Percentiles rank a stretch among this genome's conserved stretches.
Conservation (phyloP, 495 filamentous ascomycete genomes). For the Penicillium bovifimosum region DNA sequence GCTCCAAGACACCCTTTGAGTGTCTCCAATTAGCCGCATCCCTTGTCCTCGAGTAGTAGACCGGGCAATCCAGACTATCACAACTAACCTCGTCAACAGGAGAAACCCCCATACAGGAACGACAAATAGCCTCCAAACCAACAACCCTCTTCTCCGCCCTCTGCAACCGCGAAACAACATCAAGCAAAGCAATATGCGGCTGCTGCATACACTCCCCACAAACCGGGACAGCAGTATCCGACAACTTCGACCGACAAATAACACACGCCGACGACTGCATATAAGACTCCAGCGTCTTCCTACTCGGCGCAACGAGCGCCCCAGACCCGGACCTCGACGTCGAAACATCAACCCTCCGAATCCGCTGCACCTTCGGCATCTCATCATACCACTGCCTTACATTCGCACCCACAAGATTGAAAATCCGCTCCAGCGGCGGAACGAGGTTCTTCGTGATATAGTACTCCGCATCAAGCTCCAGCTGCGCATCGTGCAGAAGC, state of each 20-base stretch:
- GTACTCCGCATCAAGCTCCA: constrained; percentile 92
- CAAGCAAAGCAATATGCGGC: constrained; percentile 52
- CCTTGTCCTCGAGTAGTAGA: constrained; percentile 82
- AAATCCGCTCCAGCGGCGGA: constrained; percentile 90
- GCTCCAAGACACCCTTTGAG: constrained; percentile 50
- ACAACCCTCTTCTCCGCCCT: constrained; percentile 56
- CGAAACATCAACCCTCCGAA: constrained; percentile 49
- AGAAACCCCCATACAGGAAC: constrained; percentile 69
- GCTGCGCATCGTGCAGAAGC: constrained; percentile 66
- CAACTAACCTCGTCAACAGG: constrained; percentile 73
- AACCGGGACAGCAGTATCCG: constrained; percentile 44
- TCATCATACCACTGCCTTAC: constrained; percentile 91
- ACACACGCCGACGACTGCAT: constrained; percentile 74
- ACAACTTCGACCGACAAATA: constrained; percentile 65
- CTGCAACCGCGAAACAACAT: constrained; percentile 55
- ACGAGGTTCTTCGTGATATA: constrained; percentile 96
- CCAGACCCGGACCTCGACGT: background rate
- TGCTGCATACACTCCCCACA: constrained; percentile 59
- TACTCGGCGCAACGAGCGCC: constrained; percentile 3
- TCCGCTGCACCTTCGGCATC: constrained; percentile 84
- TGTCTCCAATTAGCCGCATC: constrained; percentile 56
- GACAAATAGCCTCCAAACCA: constrained; percentile 72
- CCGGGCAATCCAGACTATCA: constrained; percentile 86
- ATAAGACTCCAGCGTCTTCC: constrained; percentile 67
- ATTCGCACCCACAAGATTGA: constrained; percentile 93